phyloP scores from a whole-genome alignment of 208 protist genomes.

The Balamuthia mandrillaris region DNA sequence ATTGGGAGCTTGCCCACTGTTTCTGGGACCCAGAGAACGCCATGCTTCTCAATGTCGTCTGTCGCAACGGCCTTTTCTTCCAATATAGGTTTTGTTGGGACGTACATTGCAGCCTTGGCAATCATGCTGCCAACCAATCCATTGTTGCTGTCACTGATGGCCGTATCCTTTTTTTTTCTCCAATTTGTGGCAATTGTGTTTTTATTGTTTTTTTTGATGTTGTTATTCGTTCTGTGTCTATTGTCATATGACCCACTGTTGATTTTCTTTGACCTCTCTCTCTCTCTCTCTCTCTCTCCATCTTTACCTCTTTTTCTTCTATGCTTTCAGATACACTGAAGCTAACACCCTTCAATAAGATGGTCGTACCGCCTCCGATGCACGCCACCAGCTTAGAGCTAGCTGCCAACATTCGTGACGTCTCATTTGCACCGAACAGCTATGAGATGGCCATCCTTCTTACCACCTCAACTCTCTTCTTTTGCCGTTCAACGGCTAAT shows the following conservation, averaged over 20 bases:
- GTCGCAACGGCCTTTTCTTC: slow-evolving; percentile 4
- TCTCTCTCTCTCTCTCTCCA: not conserved
- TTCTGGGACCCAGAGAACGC: slow-evolving; percentile 38
- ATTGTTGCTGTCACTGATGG: slow-evolving; percentile 57
- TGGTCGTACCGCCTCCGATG: slow-evolving; percentile 68
- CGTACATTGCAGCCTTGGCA: not conserved
- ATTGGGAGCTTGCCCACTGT: not conserved
- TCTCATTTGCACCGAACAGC: not conserved
- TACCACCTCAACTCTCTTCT: not conserved
- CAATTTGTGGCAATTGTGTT: too few species aligned
- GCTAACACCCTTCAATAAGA: slow-evolving; percentile 52
- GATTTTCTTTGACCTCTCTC: too few species aligned
- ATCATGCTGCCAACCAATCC: not conserved
- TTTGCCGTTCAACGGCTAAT: slow-evolving; percentile 9
- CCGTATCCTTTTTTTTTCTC: not conserved
- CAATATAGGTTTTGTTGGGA: slow-evolving; percentile 30
- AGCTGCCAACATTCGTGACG: not conserved
- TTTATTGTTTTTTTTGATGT: not conserved
- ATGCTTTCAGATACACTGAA: not conserved
- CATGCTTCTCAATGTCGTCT: slow-evolving; percentile 28
- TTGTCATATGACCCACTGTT: not conserved
- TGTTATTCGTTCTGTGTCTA: not conserved
- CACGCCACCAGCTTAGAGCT: not conserved
- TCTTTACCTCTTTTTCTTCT: not conserved
- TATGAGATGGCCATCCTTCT: slow-evolving; percentile 11